Evolutionary conservation across 2,329 filamentous ascomycete species (phyloP).

Genomic region (Paraconiothyrium sp.): DNA sequence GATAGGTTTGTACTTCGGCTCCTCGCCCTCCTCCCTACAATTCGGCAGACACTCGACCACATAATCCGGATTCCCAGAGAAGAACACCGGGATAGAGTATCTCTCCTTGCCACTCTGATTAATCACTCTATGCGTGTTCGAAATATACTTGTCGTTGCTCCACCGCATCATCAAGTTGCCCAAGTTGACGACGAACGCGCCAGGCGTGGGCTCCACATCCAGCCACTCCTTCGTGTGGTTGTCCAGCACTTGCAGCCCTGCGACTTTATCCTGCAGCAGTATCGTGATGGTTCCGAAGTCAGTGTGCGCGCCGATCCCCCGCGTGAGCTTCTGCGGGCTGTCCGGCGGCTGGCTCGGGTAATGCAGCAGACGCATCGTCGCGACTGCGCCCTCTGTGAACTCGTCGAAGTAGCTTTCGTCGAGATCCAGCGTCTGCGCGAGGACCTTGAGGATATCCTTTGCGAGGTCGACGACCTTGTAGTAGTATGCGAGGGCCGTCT

Average conservation of each 20-base stretch:
- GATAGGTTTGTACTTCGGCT: constrained; percentile 51
- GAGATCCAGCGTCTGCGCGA: constrained; percentile 54
- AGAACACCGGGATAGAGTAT: constrained; percentile 56
- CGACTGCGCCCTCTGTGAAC: constrained; percentile 49
- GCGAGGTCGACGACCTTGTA: constrained; percentile 50
- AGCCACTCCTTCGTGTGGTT: constrained; percentile 74
- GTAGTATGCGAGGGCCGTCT: constrained; percentile 54
- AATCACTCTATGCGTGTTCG: constrained; percentile 55
- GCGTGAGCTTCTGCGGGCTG: constrained; percentile 46
- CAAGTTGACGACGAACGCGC: constrained; percentile 86
- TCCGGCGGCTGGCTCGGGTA: constrained; percentile 54
- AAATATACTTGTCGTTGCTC: constrained; percentile 55
- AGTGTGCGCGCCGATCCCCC: constrained; percentile 53
- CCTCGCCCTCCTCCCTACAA: constrained; percentile 49
- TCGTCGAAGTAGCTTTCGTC: constrained; percentile 50
- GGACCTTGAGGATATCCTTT: constrained; percentile 52
- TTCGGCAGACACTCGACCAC: constrained; percentile 55
- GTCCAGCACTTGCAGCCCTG: constrained; percentile 79
- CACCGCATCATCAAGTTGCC: constrained; percentile 62
- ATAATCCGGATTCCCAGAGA: constrained; percentile 56
- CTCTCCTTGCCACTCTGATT: constrained; percentile 52
- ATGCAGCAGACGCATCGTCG: constrained; percentile 55
- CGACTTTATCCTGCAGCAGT: constrained; percentile 54
- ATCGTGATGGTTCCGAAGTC: constrained; percentile 56
- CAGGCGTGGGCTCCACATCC: constrained; percentile 77